Evolutionary conservation across 306 rosid genomes (phyloP).

Genomic region (Lathyrus oleraceus): DNA sequence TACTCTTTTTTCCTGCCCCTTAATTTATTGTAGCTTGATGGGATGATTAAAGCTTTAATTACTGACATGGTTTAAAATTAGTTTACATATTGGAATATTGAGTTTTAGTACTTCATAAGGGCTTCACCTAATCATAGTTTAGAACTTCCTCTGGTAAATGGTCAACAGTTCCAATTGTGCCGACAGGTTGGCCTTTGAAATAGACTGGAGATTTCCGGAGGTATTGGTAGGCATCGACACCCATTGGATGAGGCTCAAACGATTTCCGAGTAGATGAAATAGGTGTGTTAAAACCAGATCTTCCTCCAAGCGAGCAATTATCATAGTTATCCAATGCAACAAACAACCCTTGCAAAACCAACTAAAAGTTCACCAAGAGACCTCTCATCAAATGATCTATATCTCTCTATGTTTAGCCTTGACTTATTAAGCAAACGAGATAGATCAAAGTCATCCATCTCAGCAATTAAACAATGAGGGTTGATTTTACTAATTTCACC

Average conservation of each 20-base stretch:
- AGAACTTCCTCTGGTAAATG: conserved; percentile 85
- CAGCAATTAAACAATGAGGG: conserved; percentile 76
- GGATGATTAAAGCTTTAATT: background rate
- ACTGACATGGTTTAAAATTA: background rate
- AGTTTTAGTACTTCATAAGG: background rate
- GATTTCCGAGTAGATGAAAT: conserved; percentile 77
- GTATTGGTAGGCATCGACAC: conserved; percentile 90
- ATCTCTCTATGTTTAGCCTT: conserved; percentile 72
- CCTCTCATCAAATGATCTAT: conserved; percentile 88
- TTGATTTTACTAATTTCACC: conserved; percentile 63
- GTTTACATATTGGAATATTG: too few relatives aligned
- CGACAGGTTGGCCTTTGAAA: conserved; percentile 75
- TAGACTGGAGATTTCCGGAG: conserved; percentile 71
- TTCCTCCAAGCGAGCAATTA: conserved; percentile 66
- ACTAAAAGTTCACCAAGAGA: conserved; percentile 78
- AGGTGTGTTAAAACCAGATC: conserved; percentile 82
- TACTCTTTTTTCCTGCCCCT: conserved; percentile 83
- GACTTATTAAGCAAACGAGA: conserved; percentile 72
- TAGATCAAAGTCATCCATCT: conserved; percentile 79
- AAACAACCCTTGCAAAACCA: conserved; percentile 58
- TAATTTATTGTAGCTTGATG: background rate
- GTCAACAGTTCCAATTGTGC: conserved; percentile 84
- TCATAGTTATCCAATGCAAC: conserved; percentile 65
- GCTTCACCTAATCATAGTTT: conserved; percentile 78
- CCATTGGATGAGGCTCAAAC: conserved; percentile 94